phyloP scores from a whole-genome alignment of 352 stramenopile genomes.

The Phytopythium oedochilum region DNA sequence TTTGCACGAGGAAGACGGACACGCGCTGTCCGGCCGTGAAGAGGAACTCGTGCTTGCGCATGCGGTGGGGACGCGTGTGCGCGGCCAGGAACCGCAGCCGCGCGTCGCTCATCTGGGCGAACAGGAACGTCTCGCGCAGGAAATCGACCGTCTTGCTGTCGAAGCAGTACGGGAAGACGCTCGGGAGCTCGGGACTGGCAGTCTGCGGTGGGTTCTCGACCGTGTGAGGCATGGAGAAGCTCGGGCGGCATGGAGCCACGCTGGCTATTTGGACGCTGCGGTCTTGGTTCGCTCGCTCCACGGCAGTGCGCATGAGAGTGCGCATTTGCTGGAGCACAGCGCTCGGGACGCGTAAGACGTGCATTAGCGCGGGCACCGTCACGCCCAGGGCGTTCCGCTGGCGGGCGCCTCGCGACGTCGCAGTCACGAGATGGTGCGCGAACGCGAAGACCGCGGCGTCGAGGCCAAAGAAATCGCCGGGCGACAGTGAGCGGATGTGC shows the following conservation, averaged over 20 bases:
- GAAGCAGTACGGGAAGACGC: constrained; percentile 12
- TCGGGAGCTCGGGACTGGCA: not conserved
- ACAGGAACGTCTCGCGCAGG: constrained; percentile 41
- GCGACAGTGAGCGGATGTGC: constrained; percentile 23
- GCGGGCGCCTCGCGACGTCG: constrained; percentile 26
- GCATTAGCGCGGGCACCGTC: constrained; percentile 23
- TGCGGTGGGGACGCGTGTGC: constrained; percentile 22
- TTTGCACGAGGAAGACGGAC: constrained; percentile 35
- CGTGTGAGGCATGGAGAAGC: not conserved
- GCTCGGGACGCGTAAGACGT: constrained; percentile 34
- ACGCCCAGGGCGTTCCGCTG: constrained; percentile 49
- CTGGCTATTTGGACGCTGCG: not conserved
- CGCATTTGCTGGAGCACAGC: constrained; percentile 22
- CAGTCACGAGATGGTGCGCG: constrained; percentile 21
- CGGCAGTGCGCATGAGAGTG: constrained; percentile 4
- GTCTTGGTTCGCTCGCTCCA: not conserved
- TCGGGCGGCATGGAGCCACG: not conserved
- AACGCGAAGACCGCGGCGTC: constrained; percentile 45
- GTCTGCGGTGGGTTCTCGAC: too few species aligned
- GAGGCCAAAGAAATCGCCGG: constrained; percentile 41
- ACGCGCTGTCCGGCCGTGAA: constrained; percentile 48
- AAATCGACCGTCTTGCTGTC: constrained; percentile 13
- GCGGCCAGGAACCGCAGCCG: constrained; percentile 41
- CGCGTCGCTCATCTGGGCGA: constrained; percentile 26
- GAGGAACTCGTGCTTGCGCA: constrained; percentile 42